Conservation (phyloP, 192 early-diverging fungal genomes). For the Diversispora epigaea region DNA sequence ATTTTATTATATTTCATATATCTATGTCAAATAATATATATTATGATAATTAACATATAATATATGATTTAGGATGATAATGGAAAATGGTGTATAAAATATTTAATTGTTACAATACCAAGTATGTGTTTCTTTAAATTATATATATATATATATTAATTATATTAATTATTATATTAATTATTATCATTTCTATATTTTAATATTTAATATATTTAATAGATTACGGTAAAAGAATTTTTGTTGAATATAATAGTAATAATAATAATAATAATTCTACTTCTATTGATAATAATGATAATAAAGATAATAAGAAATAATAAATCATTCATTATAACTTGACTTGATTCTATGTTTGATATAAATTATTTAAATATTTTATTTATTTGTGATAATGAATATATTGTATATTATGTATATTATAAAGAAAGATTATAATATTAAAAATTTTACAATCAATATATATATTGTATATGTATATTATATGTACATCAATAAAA, state of each 20-base stretch:
- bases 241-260: not conserved
- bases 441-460: too few relatives aligned
- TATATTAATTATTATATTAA: not conserved
- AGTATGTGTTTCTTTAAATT: not conserved
- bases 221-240: constrained; percentile 3
- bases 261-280: not conserved
- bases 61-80: not conserved
- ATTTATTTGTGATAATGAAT: too few relatives aligned
- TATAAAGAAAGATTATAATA: too few relatives aligned
- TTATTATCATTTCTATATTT: not conserved
- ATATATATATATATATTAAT: not conserved
- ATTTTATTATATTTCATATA: not conserved
- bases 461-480: too few relatives aligned
- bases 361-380: too few relatives aligned
- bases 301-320: too few relatives aligned
- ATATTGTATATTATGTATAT: too few relatives aligned
- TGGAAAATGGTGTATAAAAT: not conserved
- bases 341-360: too few relatives aligned
- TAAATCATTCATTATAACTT: too few relatives aligned
- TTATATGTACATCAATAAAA: too few relatives aligned
- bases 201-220: not conserved
- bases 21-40: not conserved
- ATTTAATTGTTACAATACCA: constrained; percentile 5
- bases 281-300: too few relatives aligned
- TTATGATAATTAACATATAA: too few relatives aligned